These are phyloP conservation scores for Spencermartinsiella ligniputridi DNA, from an alignment of 1,139 yeast genomes.

Conservation along the genomic window DNA sequence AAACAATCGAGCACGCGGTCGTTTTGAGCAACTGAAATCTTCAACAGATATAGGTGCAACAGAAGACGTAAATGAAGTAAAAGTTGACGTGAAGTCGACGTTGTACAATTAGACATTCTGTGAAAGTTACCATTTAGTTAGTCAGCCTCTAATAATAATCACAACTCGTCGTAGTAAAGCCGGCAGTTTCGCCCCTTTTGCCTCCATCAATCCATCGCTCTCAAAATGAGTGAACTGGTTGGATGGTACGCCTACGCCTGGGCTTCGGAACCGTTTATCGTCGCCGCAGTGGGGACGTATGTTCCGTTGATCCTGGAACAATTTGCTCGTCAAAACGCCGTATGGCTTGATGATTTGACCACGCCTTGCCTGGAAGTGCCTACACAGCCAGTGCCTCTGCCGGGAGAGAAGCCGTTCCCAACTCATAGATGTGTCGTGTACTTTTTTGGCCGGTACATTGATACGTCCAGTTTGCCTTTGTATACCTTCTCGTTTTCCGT, in stretches of 20 bases:
- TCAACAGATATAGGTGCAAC: too few species aligned
- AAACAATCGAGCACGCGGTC: too few species aligned
- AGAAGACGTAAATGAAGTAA: too few species aligned
- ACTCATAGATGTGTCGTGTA: conserved; percentile 39
- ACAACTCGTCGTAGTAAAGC: too few species aligned
- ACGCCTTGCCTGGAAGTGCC: conserved; percentile 39
- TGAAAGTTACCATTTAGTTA: too few species aligned
- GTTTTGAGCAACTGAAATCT: too few species aligned
- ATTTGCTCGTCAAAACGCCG: conserved; percentile 64
- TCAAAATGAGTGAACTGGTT: conserved; percentile 18
- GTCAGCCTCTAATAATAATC: too few species aligned
- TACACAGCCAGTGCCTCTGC: conserved; percentile 26
- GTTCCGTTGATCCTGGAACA: conserved; percentile 63
- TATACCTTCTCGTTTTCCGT: conserved; percentile 66
- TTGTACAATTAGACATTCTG: too few species aligned
- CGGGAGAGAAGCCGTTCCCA: conserved; percentile 15
- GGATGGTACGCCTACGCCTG: conserved; percentile 50
- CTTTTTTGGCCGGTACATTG: conserved; percentile 51
- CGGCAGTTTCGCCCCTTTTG: too few species aligned
- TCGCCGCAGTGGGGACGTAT: conserved; percentile 67
- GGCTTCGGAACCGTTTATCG: conserved; percentile 73
- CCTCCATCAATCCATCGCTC: too few species aligned
- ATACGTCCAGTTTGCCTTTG: conserved; percentile 63
- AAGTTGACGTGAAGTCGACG: too few species aligned
- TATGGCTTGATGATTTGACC: conserved; percentile 46